Conservation (phyloP, 768 basidiomycete species). For the Sporobolomyces roseus region DNA sequence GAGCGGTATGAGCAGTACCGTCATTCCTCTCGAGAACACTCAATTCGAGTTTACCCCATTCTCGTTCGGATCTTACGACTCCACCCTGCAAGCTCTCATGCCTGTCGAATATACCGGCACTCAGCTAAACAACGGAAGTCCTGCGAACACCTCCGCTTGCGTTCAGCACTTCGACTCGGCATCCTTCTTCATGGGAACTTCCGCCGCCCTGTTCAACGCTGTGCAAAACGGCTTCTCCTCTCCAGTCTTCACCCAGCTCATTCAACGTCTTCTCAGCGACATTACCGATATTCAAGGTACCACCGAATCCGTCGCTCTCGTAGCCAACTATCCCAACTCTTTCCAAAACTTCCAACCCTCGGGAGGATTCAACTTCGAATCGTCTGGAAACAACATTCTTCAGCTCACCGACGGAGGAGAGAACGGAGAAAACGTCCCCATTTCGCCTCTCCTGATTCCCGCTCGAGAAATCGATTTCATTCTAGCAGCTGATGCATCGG, state of each 20-base stretch:
- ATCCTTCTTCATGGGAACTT: slow-evolving; percentile 20
- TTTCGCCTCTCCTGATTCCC: slow-evolving; percentile 67
- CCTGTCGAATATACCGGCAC: slow-evolving; percentile 61
- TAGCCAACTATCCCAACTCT: slow-evolving; percentile 53
- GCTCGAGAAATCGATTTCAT: slow-evolving; percentile 68
- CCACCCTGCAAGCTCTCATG: slow-evolving; percentile 64
- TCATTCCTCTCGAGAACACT: slow-evolving; percentile 42
- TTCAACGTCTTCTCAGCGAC: slow-evolving; percentile 11
- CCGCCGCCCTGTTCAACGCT: slow-evolving; percentile 48
- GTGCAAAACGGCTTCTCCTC: slow-evolving; percentile 9
- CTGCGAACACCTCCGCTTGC: slow-evolving; percentile 57
- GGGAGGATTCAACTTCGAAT: slow-evolving; percentile 57
- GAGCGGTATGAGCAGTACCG: slow-evolving; percentile 11
- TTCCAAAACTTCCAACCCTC: slow-evolving; percentile 49
- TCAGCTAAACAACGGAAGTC: slow-evolving; percentile 58
- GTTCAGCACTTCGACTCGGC: slow-evolving; percentile 53
- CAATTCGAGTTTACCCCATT: slow-evolving; percentile 36
- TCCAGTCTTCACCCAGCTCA: slow-evolving; percentile 1
- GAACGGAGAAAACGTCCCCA: slow-evolving; percentile 67
- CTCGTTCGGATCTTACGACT: slow-evolving; percentile 66
- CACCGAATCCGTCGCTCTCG: slow-evolving; percentile 35
- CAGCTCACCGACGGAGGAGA: slow-evolving; percentile 69
- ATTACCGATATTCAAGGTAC: slow-evolving; percentile 37
- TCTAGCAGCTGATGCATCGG: slow-evolving; percentile 64
- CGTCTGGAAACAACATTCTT: slow-evolving; percentile 57